Base-by-base conservation (phyloP, 208 protist species). In the Herpetomonas samuelpessoai region DNA sequence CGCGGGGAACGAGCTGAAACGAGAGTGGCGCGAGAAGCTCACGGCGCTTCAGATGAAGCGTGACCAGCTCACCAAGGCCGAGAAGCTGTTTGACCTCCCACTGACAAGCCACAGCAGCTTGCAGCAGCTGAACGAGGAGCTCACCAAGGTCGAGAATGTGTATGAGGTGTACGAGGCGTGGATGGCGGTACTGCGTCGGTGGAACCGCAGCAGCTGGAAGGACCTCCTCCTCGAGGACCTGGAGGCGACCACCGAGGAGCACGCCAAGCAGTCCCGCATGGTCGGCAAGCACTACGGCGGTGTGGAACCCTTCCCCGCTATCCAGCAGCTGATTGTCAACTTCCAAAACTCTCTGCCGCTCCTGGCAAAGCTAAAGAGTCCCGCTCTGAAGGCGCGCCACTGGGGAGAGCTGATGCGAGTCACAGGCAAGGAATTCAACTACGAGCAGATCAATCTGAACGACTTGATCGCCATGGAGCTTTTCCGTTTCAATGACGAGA, bases 391-490 rank as follows among this genome's bases (percentile, higher is more conserved):
- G 66, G 74, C 81, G 29, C 88, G 98, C 7, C 98, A 99, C 76
- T 99, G 98, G 98, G 74, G 92, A 62, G 84, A 98, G 75, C 81
- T 99, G 22, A 98, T 99, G 93, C 81, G 85, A 7, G 76, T 96
- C 3, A 99, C 98, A 16, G 85, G 76, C 0, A 88, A 93, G 62
- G 77, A 89, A 49, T 98, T 99, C 70, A 95, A 98, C 75, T 88
- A 98, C 59, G 93, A 96, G 65, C 95, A 96, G 50, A 98, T 99
- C 69, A 99, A 96, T 50, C 84, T 99, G 0, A 90, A 93, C 44
- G 92, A 97, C 53, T 82, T 99, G 39, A 98, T 99, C 63, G 88
- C 88, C 28, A 98, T 99, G 97, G 86, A 99, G 60, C 81, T 99
- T 19, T 95, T 94, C 67, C 71, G 92, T 52, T 99, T 86, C 79